A percentile compares a stretch with the other conserved stretches of the same genome.
These are phyloP conservation scores for Cucumis sativus DNA, from an alignment of 306 rosid species.

Conservation along the genomic window DNA sequence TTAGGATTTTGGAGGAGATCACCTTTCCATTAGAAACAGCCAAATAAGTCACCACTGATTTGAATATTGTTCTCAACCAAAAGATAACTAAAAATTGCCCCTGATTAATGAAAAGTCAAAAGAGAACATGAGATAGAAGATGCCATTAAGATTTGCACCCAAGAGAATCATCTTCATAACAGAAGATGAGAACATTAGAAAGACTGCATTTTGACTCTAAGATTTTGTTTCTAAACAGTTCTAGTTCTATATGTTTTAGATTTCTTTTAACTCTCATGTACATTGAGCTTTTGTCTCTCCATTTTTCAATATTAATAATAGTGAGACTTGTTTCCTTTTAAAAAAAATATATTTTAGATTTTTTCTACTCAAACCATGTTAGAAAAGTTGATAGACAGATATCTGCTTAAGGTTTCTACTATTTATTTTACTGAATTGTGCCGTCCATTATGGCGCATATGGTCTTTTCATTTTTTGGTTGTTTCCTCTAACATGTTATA, in stretches of 20 bases:
- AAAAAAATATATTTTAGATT: too few species aligned
- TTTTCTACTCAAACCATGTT: not conserved
- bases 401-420: not conserved
- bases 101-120: not conserved
- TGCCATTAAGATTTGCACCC: not conserved
- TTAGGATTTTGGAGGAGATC: not conserved
- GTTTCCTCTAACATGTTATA: not conserved
- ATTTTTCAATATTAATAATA: too few species aligned
- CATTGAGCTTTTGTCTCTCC: too few species aligned
- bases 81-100: not conserved
- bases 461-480: not conserved
- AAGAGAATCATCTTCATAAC: not conserved
- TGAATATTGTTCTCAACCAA: not conserved
- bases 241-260: too few species aligned
- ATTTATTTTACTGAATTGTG: not conserved
- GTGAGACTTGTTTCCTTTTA: too few species aligned
- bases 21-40: not conserved
- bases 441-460: not conserved
- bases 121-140: not conserved
- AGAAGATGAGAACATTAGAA: not conserved
- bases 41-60: not conserved
- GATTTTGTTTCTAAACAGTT: too few species aligned
- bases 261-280: too few species aligned
- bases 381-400: not conserved
- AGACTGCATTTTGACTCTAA: not conserved